Base-by-base conservation (phyloP, 2,329 filamentous ascomycete genomes). In the Pseudohalonectria lignicola region DNA sequence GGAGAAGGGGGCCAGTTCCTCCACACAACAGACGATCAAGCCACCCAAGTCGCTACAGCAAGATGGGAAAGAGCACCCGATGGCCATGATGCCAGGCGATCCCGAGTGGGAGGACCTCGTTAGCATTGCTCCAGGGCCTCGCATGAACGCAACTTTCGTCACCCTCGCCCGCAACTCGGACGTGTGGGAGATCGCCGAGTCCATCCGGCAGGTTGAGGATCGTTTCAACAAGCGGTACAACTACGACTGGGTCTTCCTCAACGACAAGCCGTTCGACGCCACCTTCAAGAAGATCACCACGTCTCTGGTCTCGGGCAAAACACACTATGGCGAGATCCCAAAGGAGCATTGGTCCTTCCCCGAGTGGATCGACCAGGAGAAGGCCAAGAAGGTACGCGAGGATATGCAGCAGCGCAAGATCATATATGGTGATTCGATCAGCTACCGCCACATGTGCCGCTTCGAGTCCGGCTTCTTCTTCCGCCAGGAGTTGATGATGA, bases 401-500 rank as follows among this genome's bases (percentile, higher is more conserved):
- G 86, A 95, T 51, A 98, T 98, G 92, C 79, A 76, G 40, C 75
- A 86, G 59, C 79, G 81, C 57, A 93, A 95, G 67, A 94, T 98
- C 60, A 98, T 98, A 62, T 98, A 98, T 57, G 92, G 92, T 43
- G 92, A 96, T 62, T 94, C 87, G 10, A 66, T 94, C 64, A 94
- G 86, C 66, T 98, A 98, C 69, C 80, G 92, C 46, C 93, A 98
- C 70, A 98, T 98, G 92, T 98, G 92, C 64, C 86, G 92, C 47
- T 98, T 94, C 57, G 92, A 98, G 64, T 96, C 90, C 7, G 92
- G 92, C 29, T 98, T 98, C 73, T 98, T 98, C 74, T 98, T 96
- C 77, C 86, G 83, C 44, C 92, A 98, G 60, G 75, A 78, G 21
- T 66, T 95, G 49, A 88, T 98, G 85, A 65, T 85, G 60, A 87